Conservation (phyloP, 768 basidiomycete species). For the Suillus tomentosus region DNA sequence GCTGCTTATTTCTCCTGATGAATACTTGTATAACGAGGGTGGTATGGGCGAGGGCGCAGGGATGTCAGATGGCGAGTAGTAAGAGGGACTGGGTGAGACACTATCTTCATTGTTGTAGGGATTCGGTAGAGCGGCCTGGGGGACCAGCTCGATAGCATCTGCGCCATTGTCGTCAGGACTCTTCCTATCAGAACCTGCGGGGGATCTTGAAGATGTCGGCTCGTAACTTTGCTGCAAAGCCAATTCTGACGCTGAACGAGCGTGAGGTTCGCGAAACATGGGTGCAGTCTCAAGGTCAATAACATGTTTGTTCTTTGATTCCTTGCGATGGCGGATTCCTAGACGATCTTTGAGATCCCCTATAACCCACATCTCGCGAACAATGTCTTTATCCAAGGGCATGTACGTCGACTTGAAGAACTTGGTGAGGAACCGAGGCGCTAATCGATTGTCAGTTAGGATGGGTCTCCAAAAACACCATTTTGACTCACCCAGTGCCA, state of each 20-base stretch:
- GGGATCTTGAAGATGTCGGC: constrained; percentile 40
- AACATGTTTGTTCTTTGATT: constrained; percentile 42
- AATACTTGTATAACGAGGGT: constrained; percentile 46
- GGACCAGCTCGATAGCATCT: constrained; percentile 4
- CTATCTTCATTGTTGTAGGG: neutral
- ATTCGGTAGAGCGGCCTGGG: neutral
- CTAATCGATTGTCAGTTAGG: constrained; percentile 38
- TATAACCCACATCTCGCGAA: constrained; percentile 89
- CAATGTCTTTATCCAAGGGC: constrained; percentile 86
- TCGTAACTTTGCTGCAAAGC: constrained; percentile 48
- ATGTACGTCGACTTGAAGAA: constrained; percentile 68
- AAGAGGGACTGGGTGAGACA: constrained; percentile 50
- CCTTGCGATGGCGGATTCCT: constrained; percentile 67
- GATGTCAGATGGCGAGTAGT: constrained; percentile 57
- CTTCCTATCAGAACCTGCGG: constrained; percentile 28
- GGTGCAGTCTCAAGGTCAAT: constrained; percentile 62
- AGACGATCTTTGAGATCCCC: constrained; percentile 83
- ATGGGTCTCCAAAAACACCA: constrained; percentile 19
- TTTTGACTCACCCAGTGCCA: constrained; percentile 64
- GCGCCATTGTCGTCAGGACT: neutral
- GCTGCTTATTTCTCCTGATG: constrained; percentile 46
- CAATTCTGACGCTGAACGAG: constrained; percentile 65
- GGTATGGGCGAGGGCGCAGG: constrained; percentile 60
- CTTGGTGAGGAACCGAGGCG: constrained; percentile 81
- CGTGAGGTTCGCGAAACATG: constrained; percentile 69